These are phyloP conservation scores for Plectosphaerella plurivora DNA, from an alignment of 2,329 filamentous ascomycete genomes.

Conservation along the genomic window DNA sequence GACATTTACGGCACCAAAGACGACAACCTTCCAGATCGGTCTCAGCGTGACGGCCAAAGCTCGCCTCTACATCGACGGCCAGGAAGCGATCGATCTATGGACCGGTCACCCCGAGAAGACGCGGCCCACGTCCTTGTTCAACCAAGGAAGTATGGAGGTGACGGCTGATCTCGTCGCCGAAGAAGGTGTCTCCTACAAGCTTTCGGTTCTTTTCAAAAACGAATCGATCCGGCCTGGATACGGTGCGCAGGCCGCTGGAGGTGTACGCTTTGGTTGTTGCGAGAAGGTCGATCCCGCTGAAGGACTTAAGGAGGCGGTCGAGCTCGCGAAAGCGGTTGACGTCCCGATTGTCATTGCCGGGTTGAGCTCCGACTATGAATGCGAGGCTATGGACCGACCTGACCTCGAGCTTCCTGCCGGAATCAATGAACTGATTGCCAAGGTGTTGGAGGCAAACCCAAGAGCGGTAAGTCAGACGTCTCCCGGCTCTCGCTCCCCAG, in stretches of 20 bases:
- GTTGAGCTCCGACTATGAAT: slow-evolving; percentile 77
- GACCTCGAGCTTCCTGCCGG: slow-evolving; percentile 70
- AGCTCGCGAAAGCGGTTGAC: slow-evolving; percentile 65
- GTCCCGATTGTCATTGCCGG: slow-evolving; percentile 73
- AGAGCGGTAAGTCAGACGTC: too few relatives aligned
- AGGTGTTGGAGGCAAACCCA: slow-evolving; percentile 34
- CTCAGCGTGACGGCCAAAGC: neutral
- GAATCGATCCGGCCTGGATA: neutral
- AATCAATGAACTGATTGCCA: slow-evolving; percentile 39
- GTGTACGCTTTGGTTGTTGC: neutral
- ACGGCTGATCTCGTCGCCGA: slow-evolving; percentile 36
- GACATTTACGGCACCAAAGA: neutral
- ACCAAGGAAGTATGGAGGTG: neutral
- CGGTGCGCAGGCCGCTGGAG: neutral
- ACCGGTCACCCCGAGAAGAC: neutral
- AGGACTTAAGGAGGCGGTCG: slow-evolving; percentile 41
- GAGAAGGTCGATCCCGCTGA: neutral
- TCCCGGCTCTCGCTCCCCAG: too few relatives aligned
- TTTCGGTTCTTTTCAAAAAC: neutral
- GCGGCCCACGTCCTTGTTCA: neutral
- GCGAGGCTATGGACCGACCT: slow-evolving; percentile 72
- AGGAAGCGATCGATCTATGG: neutral
- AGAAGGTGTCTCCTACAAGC: slow-evolving; percentile 8
- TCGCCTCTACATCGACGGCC: neutral
- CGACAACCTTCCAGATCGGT: neutral